These are phyloP conservation scores for Phytophthora pseudosyringae DNA, from an alignment of 352 stramenopile genomes.

Conservation along the genomic window DNA sequence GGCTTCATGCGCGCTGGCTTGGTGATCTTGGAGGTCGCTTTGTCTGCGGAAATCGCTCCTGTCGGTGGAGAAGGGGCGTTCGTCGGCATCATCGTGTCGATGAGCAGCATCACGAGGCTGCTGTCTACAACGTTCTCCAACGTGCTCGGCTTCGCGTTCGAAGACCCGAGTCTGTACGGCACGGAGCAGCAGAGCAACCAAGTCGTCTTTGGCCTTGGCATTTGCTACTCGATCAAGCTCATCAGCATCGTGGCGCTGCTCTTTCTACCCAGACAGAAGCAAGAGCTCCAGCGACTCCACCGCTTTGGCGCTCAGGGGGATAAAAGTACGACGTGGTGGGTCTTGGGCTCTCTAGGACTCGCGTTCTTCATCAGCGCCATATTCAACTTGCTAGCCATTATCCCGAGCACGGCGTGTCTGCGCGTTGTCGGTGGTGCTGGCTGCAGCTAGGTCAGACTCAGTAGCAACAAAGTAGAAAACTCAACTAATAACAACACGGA, in stretches of 20 bases:
- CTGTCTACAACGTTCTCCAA: slow-evolving; percentile 55
- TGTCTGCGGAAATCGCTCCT: slow-evolving; percentile 61
- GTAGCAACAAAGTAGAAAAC: slow-evolving; percentile 1
- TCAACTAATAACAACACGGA: not conserved
- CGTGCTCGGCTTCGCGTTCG: slow-evolving; percentile 47
- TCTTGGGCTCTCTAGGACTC: slow-evolving; percentile 36
- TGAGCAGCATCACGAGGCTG: slow-evolving; percentile 58
- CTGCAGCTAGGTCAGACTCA: slow-evolving; percentile 22
- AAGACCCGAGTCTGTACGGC: slow-evolving; percentile 30
- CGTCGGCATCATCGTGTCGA: slow-evolving; percentile 58
- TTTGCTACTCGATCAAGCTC: slow-evolving; percentile 51
- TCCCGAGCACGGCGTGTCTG: slow-evolving; percentile 40
- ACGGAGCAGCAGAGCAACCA: slow-evolving; percentile 23
- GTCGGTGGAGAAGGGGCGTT: slow-evolving; percentile 60
- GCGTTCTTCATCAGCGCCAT: slow-evolving; percentile 46
- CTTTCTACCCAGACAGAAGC: slow-evolving; percentile 56
- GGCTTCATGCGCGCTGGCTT: slow-evolving; percentile 50
- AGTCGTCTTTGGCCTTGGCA: slow-evolving; percentile 44
- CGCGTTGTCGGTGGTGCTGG: slow-evolving; percentile 42
- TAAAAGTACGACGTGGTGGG: slow-evolving; percentile 43
- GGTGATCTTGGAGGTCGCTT: slow-evolving; percentile 43
- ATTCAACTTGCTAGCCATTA: slow-evolving; percentile 45
- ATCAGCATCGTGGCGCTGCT: slow-evolving; percentile 47
- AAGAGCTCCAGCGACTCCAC: slow-evolving; percentile 49
- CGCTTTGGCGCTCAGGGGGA: slow-evolving; percentile 24